Conservation (phyloP, 176 grass and related monocot genomes). For the Raddia distichophylla region DNA sequence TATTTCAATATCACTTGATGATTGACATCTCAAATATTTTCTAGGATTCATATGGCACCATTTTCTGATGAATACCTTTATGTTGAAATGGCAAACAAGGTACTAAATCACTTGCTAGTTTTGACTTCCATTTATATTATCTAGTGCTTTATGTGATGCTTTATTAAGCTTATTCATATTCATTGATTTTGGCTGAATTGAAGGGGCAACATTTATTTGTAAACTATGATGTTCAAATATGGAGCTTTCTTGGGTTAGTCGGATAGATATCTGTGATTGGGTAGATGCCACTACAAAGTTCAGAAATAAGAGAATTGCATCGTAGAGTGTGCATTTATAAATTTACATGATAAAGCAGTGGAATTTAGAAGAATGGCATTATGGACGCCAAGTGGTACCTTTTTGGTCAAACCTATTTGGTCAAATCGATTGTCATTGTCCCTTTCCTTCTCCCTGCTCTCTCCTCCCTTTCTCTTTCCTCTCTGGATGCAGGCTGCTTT, state of each 20-base stretch:
- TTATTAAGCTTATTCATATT: slow-evolving; percentile 1
- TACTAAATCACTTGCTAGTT: slow-evolving; percentile 27
- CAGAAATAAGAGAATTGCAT: too few relatives aligned
- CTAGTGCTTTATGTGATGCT: slow-evolving; percentile 12
- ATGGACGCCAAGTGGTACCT: too few relatives aligned
- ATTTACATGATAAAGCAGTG: too few relatives aligned
- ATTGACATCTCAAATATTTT: slow-evolving; percentile 41
- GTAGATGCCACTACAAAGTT: too few relatives aligned
- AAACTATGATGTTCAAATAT: slow-evolving; percentile 22
- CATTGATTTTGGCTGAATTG: not conserved
- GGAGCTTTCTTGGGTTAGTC: not conserved
- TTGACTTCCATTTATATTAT: slow-evolving; percentile 19
- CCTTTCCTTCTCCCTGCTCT: too few relatives aligned
- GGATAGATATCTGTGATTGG: too few relatives aligned
- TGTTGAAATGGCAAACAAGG: slow-evolving; percentile 99
- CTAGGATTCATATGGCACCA: slow-evolving; percentile 98
- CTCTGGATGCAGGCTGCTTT: too few relatives aligned
- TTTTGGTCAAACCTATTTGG: too few relatives aligned
- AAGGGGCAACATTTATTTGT: not conserved
- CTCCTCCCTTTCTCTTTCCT: too few relatives aligned
- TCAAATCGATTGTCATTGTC: too few relatives aligned
- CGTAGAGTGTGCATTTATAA: too few relatives aligned
- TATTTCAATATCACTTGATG: slow-evolving; percentile 21
- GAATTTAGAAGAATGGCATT: too few relatives aligned
- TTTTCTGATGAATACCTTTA: slow-evolving; percentile 99